Evolutionary conservation across 805 yeast genomes (phyloP), one percentile per base, ranked within the genome.

Genomic region (Osmozyma mogii): DNA sequence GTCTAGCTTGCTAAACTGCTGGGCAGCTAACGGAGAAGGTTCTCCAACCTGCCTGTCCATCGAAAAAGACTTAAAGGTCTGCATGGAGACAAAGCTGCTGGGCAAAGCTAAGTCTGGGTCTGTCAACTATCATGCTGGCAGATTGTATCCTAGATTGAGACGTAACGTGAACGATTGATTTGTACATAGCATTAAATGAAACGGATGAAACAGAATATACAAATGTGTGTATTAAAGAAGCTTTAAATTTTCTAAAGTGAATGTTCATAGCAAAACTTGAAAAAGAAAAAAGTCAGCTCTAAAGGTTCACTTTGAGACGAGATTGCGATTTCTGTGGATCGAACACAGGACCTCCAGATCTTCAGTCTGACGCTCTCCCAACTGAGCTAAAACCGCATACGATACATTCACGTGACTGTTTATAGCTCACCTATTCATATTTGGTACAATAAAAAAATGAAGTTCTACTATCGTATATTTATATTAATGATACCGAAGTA

Each of bases 21-120:
- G 97, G 97, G 94, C 96, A 3, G 83, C 96, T 15, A 83, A 84
- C 58, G 89, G 94, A 28, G 94, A 85, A 55, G 88, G 92, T 36
- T 63, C 79, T 14, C 60, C 68, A 8, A 68, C 61, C 27, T 88
- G 97, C 58, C 62, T 68, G 15, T 64, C 61, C 6, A 56, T 84
- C 27, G 94, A 80, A 48, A 52, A 56, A 20, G 84, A 83, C 37
- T 69, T 87, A 51, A 84, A 84, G 49, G 56, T 57, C 9, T 88
- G 96, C 52, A 82, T 84, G 80, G 73, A 64, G 27, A 58, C 58
- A 13, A 45, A 44, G 42, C 58, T 55, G 43, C 60, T 61, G 4
- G 51, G 56, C 27, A 61, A 61, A 30, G 63, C 66, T 20, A 51
- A 58, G 21, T 51, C 58, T 31, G 60, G 71, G 25, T 61, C 74